These are phyloP conservation scores for Pythium aristosporum DNA, from an alignment of 352 stramenopile species.

Conservation along the genomic window DNA sequence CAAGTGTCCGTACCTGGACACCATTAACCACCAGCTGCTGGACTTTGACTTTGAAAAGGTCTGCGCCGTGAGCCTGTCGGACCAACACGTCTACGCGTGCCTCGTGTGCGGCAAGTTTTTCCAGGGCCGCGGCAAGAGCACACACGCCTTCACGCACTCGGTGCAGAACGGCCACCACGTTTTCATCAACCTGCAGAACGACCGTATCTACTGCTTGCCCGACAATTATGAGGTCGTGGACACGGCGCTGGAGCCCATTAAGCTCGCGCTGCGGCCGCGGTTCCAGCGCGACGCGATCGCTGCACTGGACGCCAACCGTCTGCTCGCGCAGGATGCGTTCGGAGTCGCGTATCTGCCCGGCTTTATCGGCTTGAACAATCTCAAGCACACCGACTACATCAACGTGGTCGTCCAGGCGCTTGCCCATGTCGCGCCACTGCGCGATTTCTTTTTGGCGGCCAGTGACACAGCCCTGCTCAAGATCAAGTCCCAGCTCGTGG, in stretches of 20 bases:
- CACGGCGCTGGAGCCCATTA: slow-evolving; percentile 94
- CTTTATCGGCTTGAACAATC: slow-evolving; percentile 98
- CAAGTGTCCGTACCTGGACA: slow-evolving; percentile 99
- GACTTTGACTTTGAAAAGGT: slow-evolving; percentile 99
- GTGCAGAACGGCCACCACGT: slow-evolving; percentile 97
- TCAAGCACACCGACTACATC: slow-evolving; percentile 98
- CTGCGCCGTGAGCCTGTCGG: slow-evolving; percentile 94
- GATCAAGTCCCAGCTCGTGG: slow-evolving; percentile 82
- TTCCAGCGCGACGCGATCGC: slow-evolving; percentile 87
- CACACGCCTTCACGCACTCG: slow-evolving; percentile 96
- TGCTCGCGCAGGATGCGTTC: slow-evolving; percentile 93
- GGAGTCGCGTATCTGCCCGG: slow-evolving; percentile 96
- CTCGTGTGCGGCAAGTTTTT: slow-evolving; percentile 99
- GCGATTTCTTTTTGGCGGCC: slow-evolving; percentile 92
- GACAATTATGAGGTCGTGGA: slow-evolving; percentile 99
- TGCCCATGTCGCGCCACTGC: slow-evolving; percentile 92
- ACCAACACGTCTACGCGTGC: slow-evolving; percentile 98
- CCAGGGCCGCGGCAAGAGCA: slow-evolving; percentile 91
- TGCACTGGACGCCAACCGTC: slow-evolving; percentile 90
- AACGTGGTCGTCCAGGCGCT: slow-evolving; percentile 97
- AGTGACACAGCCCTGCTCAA: slow-evolving; percentile 40
- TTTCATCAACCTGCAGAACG: slow-evolving; percentile 96
- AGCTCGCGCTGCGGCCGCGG: slow-evolving; percentile 89
- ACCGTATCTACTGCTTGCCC: slow-evolving; percentile 96
- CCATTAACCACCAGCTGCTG: slow-evolving; percentile 95